Percentiles rank a stretch among this genome's conserved stretches.
phyloP scores from a whole-genome alignment of 225 moss, liverwort and hornwort species.

The Thuidium tamariscinum region DNA sequence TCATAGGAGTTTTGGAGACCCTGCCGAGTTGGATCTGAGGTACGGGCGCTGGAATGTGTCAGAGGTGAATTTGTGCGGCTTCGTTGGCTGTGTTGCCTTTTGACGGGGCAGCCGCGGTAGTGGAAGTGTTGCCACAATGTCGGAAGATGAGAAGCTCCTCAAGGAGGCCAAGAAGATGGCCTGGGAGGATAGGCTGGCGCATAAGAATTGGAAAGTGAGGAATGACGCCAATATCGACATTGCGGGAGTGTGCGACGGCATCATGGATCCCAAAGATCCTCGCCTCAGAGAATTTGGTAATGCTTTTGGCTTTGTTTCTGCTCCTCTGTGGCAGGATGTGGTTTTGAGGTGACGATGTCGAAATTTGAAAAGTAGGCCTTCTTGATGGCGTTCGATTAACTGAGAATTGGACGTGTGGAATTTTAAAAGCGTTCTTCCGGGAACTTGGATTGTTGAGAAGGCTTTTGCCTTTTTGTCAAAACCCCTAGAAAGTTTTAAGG shows the following conservation, averaged over 20 bases:
- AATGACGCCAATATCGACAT: constrained; percentile 92
- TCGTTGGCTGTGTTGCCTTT: not conserved
- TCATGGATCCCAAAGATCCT: constrained; percentile 87
- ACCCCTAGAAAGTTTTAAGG: not conserved
- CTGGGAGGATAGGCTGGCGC: constrained; percentile 95
- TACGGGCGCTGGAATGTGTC: constrained; percentile 4
- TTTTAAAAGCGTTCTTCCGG: not conserved
- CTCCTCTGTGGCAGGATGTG: not conserved
- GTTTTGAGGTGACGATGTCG: not conserved
- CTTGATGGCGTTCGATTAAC: not conserved
- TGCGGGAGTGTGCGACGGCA: constrained; percentile 70
- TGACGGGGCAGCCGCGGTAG: not conserved
- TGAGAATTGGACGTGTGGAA: not conserved
- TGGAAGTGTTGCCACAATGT: constrained; percentile 36
- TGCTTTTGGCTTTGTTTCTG: not conserved
- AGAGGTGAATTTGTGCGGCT: constrained; percentile 18
- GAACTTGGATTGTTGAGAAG: not conserved
- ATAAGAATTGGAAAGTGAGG: constrained; percentile 99
- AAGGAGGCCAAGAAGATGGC: constrained; percentile 98
- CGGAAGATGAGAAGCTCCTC: constrained; percentile 97
- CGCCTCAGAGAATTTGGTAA: constrained; percentile 79
- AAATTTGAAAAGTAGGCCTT: not conserved
- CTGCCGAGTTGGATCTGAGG: constrained; percentile 13
- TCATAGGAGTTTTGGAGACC: not conserved
- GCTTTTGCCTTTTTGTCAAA: not conserved